These are phyloP conservation scores for Candida labiduridarum DNA, from an alignment of 1,139 yeast species.

Conservation along the genomic window DNA sequence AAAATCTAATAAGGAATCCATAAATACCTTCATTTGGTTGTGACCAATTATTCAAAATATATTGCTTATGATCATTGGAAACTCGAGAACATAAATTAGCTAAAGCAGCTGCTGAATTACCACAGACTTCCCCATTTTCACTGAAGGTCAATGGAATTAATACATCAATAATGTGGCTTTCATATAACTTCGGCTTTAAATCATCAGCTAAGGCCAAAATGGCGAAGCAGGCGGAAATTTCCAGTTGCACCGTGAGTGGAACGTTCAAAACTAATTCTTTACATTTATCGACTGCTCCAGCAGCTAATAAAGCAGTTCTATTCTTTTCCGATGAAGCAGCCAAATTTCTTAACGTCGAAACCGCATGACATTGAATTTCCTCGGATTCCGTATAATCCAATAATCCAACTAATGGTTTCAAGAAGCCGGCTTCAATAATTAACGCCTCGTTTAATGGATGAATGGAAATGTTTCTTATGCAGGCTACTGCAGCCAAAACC, in stretches of 20 bases:
- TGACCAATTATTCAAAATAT: slow-evolving; percentile 79
- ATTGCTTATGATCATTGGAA: slow-evolving; percentile 66
- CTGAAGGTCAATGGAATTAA: slow-evolving; percentile 89
- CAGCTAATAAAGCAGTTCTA: slow-evolving; percentile 86
- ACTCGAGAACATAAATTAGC: slow-evolving; percentile 95
- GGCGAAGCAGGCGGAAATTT: slow-evolving; percentile 96
- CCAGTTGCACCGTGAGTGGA: slow-evolving; percentile 90
- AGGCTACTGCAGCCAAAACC: slow-evolving; percentile 95
- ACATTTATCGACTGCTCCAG: slow-evolving; percentile 95
- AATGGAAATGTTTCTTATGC: slow-evolving; percentile 93
- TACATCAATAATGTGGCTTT: slow-evolving; percentile 84
- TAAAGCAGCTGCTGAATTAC: slow-evolving; percentile 97
- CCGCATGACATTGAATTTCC: slow-evolving; percentile 97
- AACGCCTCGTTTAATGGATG: slow-evolving; percentile 95
- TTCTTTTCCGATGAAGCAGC: slow-evolving; percentile 96
- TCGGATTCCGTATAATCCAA: slow-evolving; percentile 87
- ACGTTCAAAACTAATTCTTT: slow-evolving; percentile 82
- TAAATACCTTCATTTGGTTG: slow-evolving; percentile 83
- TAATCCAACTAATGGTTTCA: slow-evolving; percentile 83
- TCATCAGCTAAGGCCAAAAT: slow-evolving; percentile 96
- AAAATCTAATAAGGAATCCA: slow-evolving; percentile 79
- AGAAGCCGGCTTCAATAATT: slow-evolving; percentile 93
- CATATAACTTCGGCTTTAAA: slow-evolving; percentile 81
- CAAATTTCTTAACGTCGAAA: slow-evolving; percentile 89
- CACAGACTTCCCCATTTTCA: slow-evolving; percentile 92